Percentiles rank a stretch among this genome's conserved stretches.
phyloP scores from a whole-genome alignment of 768 basidiomycete genomes.

The Tulasnella sp. region DNA sequence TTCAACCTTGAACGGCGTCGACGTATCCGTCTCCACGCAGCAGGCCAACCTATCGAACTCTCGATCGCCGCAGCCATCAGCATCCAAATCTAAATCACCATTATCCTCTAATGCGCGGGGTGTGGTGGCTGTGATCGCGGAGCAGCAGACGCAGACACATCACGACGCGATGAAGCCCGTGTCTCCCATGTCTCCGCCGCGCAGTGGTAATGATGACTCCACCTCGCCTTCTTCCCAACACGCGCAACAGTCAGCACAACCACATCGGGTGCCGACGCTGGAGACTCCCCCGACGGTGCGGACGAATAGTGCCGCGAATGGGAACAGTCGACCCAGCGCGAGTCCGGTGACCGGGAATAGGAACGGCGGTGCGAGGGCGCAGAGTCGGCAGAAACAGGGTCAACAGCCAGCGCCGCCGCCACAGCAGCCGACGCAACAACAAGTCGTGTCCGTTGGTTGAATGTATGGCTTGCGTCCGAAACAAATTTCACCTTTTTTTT shows the following conservation, averaged over 20 bases:
- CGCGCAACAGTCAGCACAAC: background rate
- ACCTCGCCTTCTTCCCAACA: background rate
- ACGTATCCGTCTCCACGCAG: background rate
- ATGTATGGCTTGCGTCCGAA: no score
- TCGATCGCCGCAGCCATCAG: background rate
- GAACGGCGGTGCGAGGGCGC: no score
- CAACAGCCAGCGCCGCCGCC: no score
- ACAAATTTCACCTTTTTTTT: no score
- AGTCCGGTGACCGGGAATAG: no score
- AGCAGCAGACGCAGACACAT: background rate
- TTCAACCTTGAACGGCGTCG: no score
- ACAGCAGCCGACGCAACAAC: no score
- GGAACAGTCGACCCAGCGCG: no score
- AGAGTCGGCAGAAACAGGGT: no score
- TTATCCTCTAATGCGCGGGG: background rate
- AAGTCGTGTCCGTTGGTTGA: no score
- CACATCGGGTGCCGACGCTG: background rate
- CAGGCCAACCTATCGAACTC: background rate
- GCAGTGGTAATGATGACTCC: background rate
- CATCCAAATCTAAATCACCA: slow-evolving; percentile 6
- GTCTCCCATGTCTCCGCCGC: slow-evolving; percentile 3
- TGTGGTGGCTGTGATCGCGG: background rate
- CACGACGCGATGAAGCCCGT: slow-evolving; percentile 12
- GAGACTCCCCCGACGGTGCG: background rate
- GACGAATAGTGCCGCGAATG: background rate